These are phyloP conservation scores for Aureobasidium sp. DNA, from an alignment of 2,329 filamentous ascomycete genomes.

Conservation along the genomic window DNA sequence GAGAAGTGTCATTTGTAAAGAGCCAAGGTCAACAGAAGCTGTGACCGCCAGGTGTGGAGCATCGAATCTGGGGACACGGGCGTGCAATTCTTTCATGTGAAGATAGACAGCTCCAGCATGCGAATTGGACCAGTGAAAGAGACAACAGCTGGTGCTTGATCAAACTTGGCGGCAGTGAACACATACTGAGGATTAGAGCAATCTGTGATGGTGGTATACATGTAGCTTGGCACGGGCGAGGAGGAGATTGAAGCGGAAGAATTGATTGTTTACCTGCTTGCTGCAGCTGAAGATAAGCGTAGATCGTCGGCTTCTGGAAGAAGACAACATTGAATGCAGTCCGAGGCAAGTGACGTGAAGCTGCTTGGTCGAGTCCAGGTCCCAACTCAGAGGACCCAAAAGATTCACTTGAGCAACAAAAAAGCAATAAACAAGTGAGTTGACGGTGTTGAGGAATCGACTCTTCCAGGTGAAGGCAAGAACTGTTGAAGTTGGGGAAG, in stretches of 20 bases:
- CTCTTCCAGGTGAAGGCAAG: constrained; percentile 10
- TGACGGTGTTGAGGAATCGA: constrained; percentile 8
- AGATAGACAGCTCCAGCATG: not conserved
- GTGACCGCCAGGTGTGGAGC: not conserved
- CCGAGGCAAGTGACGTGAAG: not conserved
- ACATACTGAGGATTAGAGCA: not conserved
- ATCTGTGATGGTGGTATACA: not conserved
- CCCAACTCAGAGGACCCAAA: not conserved
- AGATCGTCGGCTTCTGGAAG: constrained; percentile 5
- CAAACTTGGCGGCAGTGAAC: not conserved
- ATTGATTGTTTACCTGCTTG: not conserved
- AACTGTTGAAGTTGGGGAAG: not conserved
- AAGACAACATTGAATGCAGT: not conserved
- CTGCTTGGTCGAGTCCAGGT: not conserved
- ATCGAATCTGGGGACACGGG: not conserved
- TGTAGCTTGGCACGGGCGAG: not conserved
- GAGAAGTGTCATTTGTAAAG: not conserved
- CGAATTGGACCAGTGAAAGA: too few species aligned
- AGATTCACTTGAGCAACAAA: not conserved
- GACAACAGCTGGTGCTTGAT: not conserved
- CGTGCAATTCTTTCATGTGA: not conserved
- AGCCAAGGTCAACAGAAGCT: not conserved
- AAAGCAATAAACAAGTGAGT: not conserved
- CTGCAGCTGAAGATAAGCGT: constrained; percentile 2
- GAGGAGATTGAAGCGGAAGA: not conserved